These are phyloP conservation scores for Xylaria flabelliformis DNA, from an alignment of 495 filamentous ascomycete species.

Conservation along the genomic window DNA sequence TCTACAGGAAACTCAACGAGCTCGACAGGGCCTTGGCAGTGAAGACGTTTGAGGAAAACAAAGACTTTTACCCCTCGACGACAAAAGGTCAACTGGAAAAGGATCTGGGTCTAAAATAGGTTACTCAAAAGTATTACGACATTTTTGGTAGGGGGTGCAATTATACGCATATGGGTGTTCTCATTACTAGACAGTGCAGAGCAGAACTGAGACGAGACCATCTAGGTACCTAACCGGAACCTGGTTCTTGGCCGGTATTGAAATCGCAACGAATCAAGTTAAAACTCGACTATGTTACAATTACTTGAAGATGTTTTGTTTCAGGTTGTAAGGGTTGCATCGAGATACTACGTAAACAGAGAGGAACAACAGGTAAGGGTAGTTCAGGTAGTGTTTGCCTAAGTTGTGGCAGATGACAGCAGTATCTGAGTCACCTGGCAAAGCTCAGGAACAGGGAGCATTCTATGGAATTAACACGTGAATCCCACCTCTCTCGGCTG, in stretches of 20 bases:
- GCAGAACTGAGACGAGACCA: background rate
- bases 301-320: background rate
- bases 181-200: background rate
- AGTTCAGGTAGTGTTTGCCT: background rate
- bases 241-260: background rate
- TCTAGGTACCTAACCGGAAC: background rate
- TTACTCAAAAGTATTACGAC: background rate
- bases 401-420: background rate
- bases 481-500: slow-evolving; percentile 17
- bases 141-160: background rate
- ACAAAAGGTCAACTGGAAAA: slow-evolving; percentile 84
- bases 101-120: slow-evolving; percentile 63
- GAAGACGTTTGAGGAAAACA: slow-evolving; percentile 84
- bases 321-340: background rate
- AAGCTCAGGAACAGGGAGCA: background rate
- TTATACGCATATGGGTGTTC: background rate
- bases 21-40: slow-evolving; percentile 76
- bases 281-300: background rate
- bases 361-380: background rate
- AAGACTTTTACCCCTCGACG: slow-evolving; percentile 94
- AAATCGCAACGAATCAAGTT: background rate
- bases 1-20: slow-evolving; percentile 76
- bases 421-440: slow-evolving; percentile 1
- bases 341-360: background rate
- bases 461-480: slow-evolving; percentile 13